Percentiles rank a stretch among this genome's conserved stretches.
These are phyloP conservation scores for Fraxinus nigra DNA, from an alignment of 305 asterid genomes.

Conservation along the genomic window DNA sequence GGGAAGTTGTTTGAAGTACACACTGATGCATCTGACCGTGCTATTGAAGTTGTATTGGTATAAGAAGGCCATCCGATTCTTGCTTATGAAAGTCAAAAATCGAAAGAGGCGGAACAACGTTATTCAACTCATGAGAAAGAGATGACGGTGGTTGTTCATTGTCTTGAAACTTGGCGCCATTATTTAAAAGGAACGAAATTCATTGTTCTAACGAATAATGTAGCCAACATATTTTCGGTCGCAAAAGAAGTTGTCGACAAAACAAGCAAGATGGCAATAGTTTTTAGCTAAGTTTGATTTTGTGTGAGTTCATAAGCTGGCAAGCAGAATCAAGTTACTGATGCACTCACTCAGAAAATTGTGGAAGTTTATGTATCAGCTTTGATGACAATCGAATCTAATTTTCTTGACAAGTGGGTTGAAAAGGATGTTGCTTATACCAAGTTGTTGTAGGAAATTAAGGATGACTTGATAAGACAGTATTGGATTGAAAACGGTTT, in stretches of 20 bases:
- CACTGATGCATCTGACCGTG: too few species aligned
- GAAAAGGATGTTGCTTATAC: not conserved
- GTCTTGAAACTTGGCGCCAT: not conserved
- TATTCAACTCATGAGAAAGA: too few species aligned
- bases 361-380: not conserved
- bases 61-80: too few species aligned
- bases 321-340: not conserved
- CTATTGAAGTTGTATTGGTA: too few species aligned
- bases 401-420: not conserved
- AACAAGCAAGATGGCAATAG: not conserved
- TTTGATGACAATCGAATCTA: not conserved
- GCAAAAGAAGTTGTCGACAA: not conserved
- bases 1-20: too few species aligned
- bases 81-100: too few species aligned
- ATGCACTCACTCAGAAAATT: not conserved
- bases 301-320: conserved; percentile 9
- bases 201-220: not conserved
- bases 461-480: not conserved
- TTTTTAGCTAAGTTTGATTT: not conserved
- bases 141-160: not conserved
- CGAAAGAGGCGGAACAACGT: too few species aligned
- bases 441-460: not conserved
- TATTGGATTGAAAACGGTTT: not conserved
- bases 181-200: not conserved
- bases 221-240: not conserved